phyloP scores from a whole-genome alignment of 2,329 filamentous ascomycete genomes.

The Tricladium varicosporioides region DNA sequence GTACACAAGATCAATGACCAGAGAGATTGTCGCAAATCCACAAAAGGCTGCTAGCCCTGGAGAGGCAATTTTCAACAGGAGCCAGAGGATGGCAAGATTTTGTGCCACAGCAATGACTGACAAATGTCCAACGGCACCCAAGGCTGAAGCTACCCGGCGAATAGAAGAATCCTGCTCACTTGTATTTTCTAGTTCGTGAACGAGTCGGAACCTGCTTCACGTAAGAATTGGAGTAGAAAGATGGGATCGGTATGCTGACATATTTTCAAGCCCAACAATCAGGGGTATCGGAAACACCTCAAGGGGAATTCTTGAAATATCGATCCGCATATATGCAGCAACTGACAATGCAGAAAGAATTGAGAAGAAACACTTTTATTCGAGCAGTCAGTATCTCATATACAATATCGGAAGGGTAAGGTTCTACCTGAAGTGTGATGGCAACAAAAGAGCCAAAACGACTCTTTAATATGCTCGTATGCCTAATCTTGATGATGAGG shows the following conservation, averaged over 20 bases:
- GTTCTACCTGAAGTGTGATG: neutral
- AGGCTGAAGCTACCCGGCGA: neutral
- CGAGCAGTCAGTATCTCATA: no score
- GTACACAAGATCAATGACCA: neutral
- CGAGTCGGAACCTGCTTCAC: neutral
- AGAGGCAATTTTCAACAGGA: neutral
- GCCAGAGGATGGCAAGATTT: neutral
- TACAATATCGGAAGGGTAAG: neutral
- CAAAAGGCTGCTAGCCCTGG: neutral
- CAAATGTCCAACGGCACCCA: neutral
- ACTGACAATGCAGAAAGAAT: neutral
- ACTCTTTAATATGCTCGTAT: neutral
- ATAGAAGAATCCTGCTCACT: neutral
- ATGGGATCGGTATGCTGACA: neutral
- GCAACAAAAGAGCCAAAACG: neutral
- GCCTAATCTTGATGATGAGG: neutral
- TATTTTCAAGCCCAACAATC: neutral
- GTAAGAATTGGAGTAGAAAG: neutral
- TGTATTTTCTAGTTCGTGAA: neutral
- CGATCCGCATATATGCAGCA: neutral
- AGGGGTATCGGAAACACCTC: neutral
- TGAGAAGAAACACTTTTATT: neutral
- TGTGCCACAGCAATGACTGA: neutral
- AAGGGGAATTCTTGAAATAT: neutral
- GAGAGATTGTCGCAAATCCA: neutral